These are phyloP conservation scores for Psidium friedrichsthalianum DNA, from an alignment of 345 rosid species.

Conservation along the genomic window DNA sequence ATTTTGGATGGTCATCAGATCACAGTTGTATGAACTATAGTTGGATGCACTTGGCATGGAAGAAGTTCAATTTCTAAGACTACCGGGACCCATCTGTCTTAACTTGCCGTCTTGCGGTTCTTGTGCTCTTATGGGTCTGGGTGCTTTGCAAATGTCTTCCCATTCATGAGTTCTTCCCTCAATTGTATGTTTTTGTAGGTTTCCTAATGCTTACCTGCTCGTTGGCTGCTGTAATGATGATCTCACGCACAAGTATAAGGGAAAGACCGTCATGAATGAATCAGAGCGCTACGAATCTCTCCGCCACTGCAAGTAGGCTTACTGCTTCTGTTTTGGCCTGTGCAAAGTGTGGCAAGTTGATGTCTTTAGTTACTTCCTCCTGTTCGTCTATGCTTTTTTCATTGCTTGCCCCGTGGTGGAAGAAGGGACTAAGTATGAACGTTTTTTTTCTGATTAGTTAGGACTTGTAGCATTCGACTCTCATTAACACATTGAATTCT, in stretches of 20 bases:
- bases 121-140: neutral
- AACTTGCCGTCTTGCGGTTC: neutral
- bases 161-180: neutral
- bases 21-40: neutral
- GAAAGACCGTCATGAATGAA: slow-evolving; percentile 86
- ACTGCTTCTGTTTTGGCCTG: neutral
- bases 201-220: slow-evolving; percentile 64
- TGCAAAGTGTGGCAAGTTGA: neutral
- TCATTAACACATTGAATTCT: neutral
- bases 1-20: neutral
- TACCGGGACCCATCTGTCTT: neutral
- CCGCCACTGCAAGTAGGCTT: slow-evolving; percentile 84
- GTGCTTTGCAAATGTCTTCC: neutral
- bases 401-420: neutral
- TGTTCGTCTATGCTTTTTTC: neutral
- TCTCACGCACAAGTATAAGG: slow-evolving; percentile 70
- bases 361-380: neutral
- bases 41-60: neutral
- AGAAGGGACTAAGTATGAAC: neutral
- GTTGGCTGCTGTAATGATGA: slow-evolving; percentile 95
- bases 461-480: neutral
- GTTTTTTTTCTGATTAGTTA: neutral
- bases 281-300: slow-evolving; percentile 85
- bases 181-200: slow-evolving; percentile 23
- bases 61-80: neutral